Base-by-base conservation (phyloP, 2,329 filamentous ascomycete species). In the Diaporthe ilicicola region DNA sequence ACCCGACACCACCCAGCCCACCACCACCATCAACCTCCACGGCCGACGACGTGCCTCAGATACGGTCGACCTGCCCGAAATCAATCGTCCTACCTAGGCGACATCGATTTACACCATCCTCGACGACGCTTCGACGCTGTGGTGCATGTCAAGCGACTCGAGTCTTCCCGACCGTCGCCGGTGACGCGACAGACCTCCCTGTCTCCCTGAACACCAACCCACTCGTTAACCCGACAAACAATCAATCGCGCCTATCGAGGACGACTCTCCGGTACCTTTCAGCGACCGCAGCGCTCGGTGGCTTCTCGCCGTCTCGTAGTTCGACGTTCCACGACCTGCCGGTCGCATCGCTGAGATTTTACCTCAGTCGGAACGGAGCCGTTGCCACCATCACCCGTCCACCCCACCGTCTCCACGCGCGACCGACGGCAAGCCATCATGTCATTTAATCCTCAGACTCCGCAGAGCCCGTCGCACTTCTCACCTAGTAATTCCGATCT, bases 381-480 rank as follows among this genome's bases (percentile, higher is more conserved):
- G 48, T 24, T 44, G 15, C 55, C 24, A 55, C 66, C 71, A 56
- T 44, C 54, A 48, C 22, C 64, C 56, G 39, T 54, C 34, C 56
- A 46, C 27, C 44, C 50, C 69, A 42, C 64, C 64, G 50, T 24
- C 39, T 48, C 51, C 34, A 56, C 64, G 65, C 42, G 55, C 71
- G 55, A 65, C 34, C 55, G 42, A 53, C 55, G 34, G 56, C 62
- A 42, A 69, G 67, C 54, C 83, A 87, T 81, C 81, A 91, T 91
- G 89, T 89, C 88, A 82, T 90, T 88, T 85, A 89, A 91, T 80
- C 89, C 89, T 76, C 89, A 89, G 77, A 91, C 89, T 76, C 90
- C 90, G 79, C 89, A 91, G 84, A 91, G 89, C 80, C 89, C 89
- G 78, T 90, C 88, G 78, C 87, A 90, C 79, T 84, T 86, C 78